phyloP scores from a whole-genome alignment of 495 filamentous ascomycete genomes.

The Immersiella caudata region DNA sequence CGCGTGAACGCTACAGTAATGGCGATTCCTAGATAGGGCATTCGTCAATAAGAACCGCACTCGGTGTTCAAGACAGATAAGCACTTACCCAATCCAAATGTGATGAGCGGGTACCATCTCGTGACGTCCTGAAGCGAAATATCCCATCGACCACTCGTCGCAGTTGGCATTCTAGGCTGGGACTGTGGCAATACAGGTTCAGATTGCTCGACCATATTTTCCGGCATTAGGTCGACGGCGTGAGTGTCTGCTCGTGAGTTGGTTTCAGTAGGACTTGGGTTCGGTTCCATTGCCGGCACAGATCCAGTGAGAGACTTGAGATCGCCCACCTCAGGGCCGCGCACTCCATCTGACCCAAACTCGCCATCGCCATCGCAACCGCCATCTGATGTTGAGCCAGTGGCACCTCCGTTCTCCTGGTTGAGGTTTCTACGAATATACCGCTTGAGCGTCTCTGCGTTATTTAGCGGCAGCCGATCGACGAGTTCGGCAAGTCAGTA shows the following conservation, averaged over 20 bases:
- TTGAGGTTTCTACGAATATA: background rate
- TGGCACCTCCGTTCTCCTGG: background rate
- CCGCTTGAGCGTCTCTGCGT: background rate
- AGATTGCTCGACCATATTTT: background rate
- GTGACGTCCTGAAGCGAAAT: background rate
- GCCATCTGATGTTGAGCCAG: background rate
- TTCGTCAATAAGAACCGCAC: background rate
- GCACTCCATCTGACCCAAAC: background rate
- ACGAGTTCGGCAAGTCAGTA: background rate
- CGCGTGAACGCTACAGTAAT: background rate
- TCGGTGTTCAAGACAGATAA: background rate
- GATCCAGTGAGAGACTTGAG: background rate
- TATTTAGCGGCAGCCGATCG: background rate
- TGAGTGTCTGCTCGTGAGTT: background rate
- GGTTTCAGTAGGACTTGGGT: background rate
- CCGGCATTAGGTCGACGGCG: background rate
- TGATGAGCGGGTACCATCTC: constrained; percentile 2
- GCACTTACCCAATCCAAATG: constrained; percentile 7
- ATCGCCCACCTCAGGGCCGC: background rate
- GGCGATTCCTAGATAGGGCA: background rate
- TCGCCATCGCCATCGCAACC: background rate
- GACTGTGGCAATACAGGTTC: background rate
- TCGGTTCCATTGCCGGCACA: background rate
- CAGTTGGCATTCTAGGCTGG: background rate
- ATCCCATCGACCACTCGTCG: background rate